Percentiles rank a stretch among this genome's conserved stretches.
Conservation (phyloP, 352 stramenopile species). For the Phytophthora palmivora region DNA sequence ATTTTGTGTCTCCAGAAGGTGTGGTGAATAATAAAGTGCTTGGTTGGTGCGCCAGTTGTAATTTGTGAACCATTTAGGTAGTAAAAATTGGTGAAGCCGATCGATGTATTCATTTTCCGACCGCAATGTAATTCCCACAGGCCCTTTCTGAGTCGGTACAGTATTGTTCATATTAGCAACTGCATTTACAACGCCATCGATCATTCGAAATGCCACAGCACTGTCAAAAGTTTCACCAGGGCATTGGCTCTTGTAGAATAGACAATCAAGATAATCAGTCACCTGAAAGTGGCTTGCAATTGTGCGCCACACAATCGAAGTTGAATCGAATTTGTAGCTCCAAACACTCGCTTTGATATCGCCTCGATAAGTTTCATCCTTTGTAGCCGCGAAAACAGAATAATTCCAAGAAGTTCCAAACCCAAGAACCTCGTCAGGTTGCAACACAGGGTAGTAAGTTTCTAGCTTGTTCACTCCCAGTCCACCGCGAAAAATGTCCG, state of each 20-base stretch:
- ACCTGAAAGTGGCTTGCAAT: slow-evolving; percentile 33
- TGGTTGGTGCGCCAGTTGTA: slow-evolving; percentile 43
- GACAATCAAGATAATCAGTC: slow-evolving; percentile 24
- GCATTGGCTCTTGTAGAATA: slow-evolving; percentile 27
- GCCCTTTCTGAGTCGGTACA: background rate
- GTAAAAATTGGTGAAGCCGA: slow-evolving; percentile 49
- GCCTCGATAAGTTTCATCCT: slow-evolving; percentile 1
- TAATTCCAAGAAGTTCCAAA: slow-evolving; percentile 45
- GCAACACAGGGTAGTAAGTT: slow-evolving; percentile 25
- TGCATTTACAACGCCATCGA: slow-evolving; percentile 34
- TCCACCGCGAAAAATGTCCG: slow-evolving; percentile 42
- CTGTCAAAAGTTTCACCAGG: slow-evolving; percentile 6
- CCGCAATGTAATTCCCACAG: slow-evolving; percentile 20
- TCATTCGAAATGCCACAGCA: slow-evolving; percentile 35
- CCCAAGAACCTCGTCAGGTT: slow-evolving; percentile 38
- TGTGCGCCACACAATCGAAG: slow-evolving; percentile 37
- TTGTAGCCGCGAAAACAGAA: slow-evolving; percentile 28
- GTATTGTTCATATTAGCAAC: background rate
- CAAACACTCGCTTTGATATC: slow-evolving; percentile 22
- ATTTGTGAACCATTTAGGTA: slow-evolving; percentile 40
- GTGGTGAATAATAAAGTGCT: slow-evolving; percentile 35
- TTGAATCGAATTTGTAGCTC: slow-evolving; percentile 54
- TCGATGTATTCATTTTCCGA: slow-evolving; percentile 42
- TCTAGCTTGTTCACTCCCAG: slow-evolving; percentile 20
- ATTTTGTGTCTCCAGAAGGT: slow-evolving; percentile 1